Evolutionary conservation across 2,329 filamentous ascomycete species (phyloP).

Genomic region (Botryotinia globosa): DNA sequence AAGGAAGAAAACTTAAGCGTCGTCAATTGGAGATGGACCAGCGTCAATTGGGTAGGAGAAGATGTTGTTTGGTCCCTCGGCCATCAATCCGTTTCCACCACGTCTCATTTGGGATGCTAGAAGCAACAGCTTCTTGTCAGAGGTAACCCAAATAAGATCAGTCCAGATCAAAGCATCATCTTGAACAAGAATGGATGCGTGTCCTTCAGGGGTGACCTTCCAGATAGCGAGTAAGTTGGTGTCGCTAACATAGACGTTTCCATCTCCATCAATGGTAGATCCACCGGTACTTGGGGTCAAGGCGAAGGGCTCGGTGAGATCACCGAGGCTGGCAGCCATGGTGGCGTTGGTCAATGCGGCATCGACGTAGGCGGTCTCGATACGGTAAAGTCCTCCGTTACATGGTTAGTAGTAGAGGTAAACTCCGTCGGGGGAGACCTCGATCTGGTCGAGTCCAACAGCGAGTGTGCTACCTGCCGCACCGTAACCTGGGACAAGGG

Average conservation of each 20-base stretch:
- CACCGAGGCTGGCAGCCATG: constrained; percentile 31
- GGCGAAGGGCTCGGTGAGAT: constrained; percentile 35
- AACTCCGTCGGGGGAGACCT: constrained; percentile 41
- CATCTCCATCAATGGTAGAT: constrained; percentile 36
- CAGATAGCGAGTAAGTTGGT: constrained; percentile 32
- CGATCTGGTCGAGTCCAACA: constrained; percentile 41
- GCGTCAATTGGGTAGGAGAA: constrained; percentile 27
- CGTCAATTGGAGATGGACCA: constrained; percentile 22
- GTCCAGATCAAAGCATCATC: constrained; percentile 25
- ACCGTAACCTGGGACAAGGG: constrained; percentile 28
- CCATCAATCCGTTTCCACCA: constrained; percentile 23
- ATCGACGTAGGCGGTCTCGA: constrained; percentile 40
- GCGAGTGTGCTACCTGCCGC: constrained; percentile 29
- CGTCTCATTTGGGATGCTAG: constrained; percentile 26
- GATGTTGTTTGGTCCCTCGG: constrained; percentile 23
- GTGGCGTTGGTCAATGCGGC: constrained; percentile 39
- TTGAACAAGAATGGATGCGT: constrained; percentile 24
- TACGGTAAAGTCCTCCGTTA: constrained; percentile 39
- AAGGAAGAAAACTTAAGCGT: not conserved
- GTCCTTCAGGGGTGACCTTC: constrained; percentile 24
- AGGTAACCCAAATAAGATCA: constrained; percentile 26
- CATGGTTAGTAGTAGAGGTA: constrained; percentile 42
- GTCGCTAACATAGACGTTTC: constrained; percentile 42
- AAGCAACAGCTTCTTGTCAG: constrained; percentile 25
- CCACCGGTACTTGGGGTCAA: constrained; percentile 1